phyloP scores from a whole-genome alignment of 441 rosid species.

The Gossypium schwendimanii region DNA sequence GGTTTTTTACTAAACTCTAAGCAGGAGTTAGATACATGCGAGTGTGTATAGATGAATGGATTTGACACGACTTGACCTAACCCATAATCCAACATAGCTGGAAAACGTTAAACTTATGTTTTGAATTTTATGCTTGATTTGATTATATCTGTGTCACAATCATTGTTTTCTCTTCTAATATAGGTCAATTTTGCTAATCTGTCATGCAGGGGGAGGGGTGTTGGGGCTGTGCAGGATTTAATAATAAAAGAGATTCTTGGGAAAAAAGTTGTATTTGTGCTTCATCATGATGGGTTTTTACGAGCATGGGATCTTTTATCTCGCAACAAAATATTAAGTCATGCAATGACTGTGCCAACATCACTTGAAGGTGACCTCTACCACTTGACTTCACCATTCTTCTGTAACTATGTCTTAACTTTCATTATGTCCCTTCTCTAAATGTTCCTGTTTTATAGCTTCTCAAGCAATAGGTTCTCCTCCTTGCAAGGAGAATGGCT shows the following conservation, averaged over 20 bases:
- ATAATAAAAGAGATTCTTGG: constrained; percentile 46
- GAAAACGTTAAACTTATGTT: not conserved
- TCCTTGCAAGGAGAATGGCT: not conserved
- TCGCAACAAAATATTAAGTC: constrained; percentile 52
- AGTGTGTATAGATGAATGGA: not conserved
- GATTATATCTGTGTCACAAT: not conserved
- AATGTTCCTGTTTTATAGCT: not conserved
- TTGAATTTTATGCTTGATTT: not conserved
- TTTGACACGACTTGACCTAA: not conserved
- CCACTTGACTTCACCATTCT: constrained; percentile 3
- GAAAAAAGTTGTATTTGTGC: constrained; percentile 42
- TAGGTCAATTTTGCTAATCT: constrained; percentile 5
- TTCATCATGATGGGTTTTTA: constrained; percentile 65
- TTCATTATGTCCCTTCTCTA: not conserved
- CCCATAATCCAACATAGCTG: not conserved
- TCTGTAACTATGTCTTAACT: not conserved
- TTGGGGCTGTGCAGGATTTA: constrained; percentile 64
- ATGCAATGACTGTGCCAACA: constrained; percentile 38
- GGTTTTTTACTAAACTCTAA: not conserved
- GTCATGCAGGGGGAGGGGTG: constrained; percentile 58
- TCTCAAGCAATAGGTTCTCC: not conserved
- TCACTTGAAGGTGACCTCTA: constrained; percentile 50
- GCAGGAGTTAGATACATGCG: not conserved
- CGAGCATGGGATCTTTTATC: constrained; percentile 67
- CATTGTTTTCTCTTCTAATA: constrained; percentile 1